These are phyloP conservation scores for Teratosphaeriaceae sp. DNA, from an alignment of 2,329 filamentous ascomycete genomes.

Conservation along the genomic window DNA sequence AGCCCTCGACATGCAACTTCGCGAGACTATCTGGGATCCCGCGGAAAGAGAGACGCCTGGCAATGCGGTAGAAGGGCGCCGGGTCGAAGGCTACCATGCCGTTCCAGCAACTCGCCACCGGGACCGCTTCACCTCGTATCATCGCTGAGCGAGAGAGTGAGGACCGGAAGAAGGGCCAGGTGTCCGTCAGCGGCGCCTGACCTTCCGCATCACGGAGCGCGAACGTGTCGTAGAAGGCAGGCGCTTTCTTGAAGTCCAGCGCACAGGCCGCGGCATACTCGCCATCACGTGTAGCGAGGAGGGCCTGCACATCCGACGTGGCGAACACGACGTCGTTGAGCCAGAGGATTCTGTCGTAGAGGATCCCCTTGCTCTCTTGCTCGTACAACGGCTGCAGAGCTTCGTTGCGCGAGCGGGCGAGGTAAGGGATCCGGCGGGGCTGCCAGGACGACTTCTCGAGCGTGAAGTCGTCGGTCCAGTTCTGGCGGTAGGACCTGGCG, in stretches of 20 bases:
- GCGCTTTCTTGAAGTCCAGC: slow-evolving; percentile 51
- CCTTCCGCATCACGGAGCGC: slow-evolving; percentile 51
- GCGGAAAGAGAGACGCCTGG: slow-evolving; percentile 50
- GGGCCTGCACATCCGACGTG: slow-evolving; percentile 49
- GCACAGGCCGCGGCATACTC: slow-evolving; percentile 57
- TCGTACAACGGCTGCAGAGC: slow-evolving; percentile 54
- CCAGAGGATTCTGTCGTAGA: slow-evolving; percentile 55
- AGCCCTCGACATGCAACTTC: slow-evolving; percentile 39
- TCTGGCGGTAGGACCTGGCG: slow-evolving; percentile 5
- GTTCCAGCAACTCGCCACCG: slow-evolving; percentile 66
- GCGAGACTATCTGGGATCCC: slow-evolving; percentile 57
- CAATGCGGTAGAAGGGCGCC: slow-evolving; percentile 46
- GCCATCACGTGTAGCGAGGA: slow-evolving; percentile 53
- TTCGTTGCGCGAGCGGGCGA: slow-evolving; percentile 58
- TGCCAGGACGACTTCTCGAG: slow-evolving; percentile 41
- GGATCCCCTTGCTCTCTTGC: slow-evolving; percentile 40
- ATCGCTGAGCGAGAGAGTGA: slow-evolving; percentile 48
- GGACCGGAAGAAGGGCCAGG: slow-evolving; percentile 55
- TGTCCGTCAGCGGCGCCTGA: slow-evolving; percentile 45
- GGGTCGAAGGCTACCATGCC: slow-evolving; percentile 66
- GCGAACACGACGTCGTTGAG: slow-evolving; percentile 59
- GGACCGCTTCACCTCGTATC: slow-evolving; percentile 46
- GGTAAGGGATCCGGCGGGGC: slow-evolving; percentile 61
- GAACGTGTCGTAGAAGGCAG: slow-evolving; percentile 57
- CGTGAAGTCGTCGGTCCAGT: slow-evolving; percentile 12